Evolutionary conservation across 805 yeast genomes (phyloP).

Genomic region (Yamadazyma akitaensis): DNA sequence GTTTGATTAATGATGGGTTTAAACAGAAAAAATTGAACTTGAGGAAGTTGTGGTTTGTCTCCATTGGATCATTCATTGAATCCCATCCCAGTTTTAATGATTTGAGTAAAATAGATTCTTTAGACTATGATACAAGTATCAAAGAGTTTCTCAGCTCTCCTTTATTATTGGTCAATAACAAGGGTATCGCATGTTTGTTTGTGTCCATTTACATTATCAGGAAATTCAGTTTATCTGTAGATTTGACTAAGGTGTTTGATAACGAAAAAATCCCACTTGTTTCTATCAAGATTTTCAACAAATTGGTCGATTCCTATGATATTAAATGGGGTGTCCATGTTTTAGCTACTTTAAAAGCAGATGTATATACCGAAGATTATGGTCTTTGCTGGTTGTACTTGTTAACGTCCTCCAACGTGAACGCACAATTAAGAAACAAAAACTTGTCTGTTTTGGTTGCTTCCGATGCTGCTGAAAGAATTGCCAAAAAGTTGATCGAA

Average conservation of each 20-base stretch:
- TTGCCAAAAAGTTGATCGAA: constrained; percentile 1
- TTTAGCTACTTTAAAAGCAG: constrained; percentile 29
- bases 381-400: constrained; percentile 53
- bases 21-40: constrained; percentile 60
- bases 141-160: constrained; percentile 51
- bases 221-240: constrained; percentile 6
- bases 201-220: constrained; percentile 34
- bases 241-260: constrained; percentile 13
- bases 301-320: constrained; percentile 44
- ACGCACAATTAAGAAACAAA: constrained; percentile 29
- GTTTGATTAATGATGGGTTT: constrained; percentile 53
- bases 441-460: constrained; percentile 23
- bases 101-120: constrained; percentile 24
- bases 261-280: constrained; percentile 50
- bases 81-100: constrained; percentile 31
- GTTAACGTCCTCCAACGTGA: constrained; percentile 39
- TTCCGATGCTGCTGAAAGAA: constrained; percentile 17
- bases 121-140: constrained; percentile 23
- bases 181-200: constrained; percentile 53
- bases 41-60: constrained; percentile 64
- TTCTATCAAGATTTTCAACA: constrained; percentile 48
- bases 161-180: constrained; percentile 48
- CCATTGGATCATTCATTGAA: constrained; percentile 36
- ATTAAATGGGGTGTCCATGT: constrained; percentile 53
- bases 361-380: constrained; percentile 19